Evolutionary conservation across 1,284 basidiomycete genomes (phyloP).

Genomic region (Irpex sp.): DNA sequence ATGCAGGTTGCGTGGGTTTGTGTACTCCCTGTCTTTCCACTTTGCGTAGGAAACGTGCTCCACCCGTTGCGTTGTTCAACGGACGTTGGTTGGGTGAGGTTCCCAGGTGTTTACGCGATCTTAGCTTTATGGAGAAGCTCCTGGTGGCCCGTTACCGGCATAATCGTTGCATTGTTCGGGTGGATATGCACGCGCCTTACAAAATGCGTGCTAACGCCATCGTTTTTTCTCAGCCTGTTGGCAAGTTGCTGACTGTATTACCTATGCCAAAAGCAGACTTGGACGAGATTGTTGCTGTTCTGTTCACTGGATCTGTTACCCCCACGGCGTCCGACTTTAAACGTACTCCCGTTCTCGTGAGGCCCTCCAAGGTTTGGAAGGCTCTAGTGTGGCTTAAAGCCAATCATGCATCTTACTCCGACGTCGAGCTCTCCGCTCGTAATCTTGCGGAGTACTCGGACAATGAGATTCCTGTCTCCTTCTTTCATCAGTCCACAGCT

Average conservation of each 20-base stretch:
- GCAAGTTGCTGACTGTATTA: slow-evolving; percentile 28
- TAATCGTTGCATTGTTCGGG: slow-evolving; percentile 27
- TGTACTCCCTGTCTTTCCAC: no score
- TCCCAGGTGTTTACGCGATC: slow-evolving; percentile 23
- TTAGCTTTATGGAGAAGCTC: slow-evolving; percentile 30
- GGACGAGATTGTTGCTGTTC: slow-evolving; percentile 30
- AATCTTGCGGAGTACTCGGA: slow-evolving; percentile 30
- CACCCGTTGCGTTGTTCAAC: slow-evolving; percentile 11
- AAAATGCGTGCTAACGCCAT: slow-evolving; percentile 36
- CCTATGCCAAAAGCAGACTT: slow-evolving; percentile 31
- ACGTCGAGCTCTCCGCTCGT: slow-evolving; percentile 30
- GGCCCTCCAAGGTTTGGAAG: slow-evolving; percentile 21
- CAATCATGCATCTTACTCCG: slow-evolving; percentile 34
- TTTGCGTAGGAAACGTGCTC: no score
- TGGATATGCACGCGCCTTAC: slow-evolving; percentile 22
- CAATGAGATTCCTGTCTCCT: slow-evolving; percentile 24
- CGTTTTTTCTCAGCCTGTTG: slow-evolving; percentile 29
- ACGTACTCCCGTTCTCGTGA: slow-evolving; percentile 31
- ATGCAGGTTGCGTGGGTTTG: no score
- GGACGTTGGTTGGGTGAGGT: slow-evolving; percentile 36
- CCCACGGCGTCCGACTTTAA: slow-evolving; percentile 30
- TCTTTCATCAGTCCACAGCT: background rate
- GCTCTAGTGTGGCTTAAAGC: slow-evolving; percentile 35
- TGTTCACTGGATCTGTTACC: slow-evolving; percentile 29
- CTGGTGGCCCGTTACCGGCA: slow-evolving; percentile 28